phyloP scores from a whole-genome alignment of 257 asterid species.

The Solanum phureja region DNA sequence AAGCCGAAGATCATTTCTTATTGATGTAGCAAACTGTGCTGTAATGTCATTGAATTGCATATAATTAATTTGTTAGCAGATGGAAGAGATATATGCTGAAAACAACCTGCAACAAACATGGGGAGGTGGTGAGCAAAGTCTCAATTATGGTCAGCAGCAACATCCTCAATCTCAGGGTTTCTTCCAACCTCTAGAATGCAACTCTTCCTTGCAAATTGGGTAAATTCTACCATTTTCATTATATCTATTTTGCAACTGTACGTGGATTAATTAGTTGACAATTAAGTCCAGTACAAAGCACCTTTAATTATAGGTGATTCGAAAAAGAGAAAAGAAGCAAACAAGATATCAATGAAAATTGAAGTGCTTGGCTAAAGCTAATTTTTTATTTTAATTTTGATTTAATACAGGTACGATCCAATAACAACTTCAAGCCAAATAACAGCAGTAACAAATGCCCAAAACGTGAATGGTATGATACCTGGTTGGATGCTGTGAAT shows the following conservation, averaged over 20 bases:
- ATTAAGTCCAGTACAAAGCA: too few relatives aligned
- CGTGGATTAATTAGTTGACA: too few relatives aligned
- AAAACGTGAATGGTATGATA: conserved; percentile 50
- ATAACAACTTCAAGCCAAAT: conserved; percentile 55
- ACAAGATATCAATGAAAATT: not conserved
- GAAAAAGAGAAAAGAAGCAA: not conserved
- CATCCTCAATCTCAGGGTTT: conserved; percentile 68
- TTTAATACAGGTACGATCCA: conserved; percentile 46
- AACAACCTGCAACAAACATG: conserved; percentile 63
- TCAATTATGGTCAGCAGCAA: conserved; percentile 47
- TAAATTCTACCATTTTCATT: not conserved
- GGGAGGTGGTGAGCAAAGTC: conserved; percentile 61
- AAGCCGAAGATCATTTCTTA: not conserved
- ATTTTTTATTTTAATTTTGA: not conserved
- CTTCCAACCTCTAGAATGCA: conserved; percentile 81
- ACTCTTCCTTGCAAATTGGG: conserved; percentile 83
- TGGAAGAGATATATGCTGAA: conserved; percentile 70
- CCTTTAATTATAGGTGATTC: not conserved
- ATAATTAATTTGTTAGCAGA: conserved; percentile 22
- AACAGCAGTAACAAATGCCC: conserved; percentile 49
- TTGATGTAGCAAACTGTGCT: not conserved
- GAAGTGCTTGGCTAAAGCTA: not conserved
- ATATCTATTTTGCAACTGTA: not conserved
- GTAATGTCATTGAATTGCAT: not conserved
- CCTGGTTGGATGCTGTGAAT: conserved; percentile 93